These are phyloP conservation scores for Hysterangium stoloniferum DNA, from an alignment of 768 basidiomycete genomes.

Conservation along the genomic window DNA sequence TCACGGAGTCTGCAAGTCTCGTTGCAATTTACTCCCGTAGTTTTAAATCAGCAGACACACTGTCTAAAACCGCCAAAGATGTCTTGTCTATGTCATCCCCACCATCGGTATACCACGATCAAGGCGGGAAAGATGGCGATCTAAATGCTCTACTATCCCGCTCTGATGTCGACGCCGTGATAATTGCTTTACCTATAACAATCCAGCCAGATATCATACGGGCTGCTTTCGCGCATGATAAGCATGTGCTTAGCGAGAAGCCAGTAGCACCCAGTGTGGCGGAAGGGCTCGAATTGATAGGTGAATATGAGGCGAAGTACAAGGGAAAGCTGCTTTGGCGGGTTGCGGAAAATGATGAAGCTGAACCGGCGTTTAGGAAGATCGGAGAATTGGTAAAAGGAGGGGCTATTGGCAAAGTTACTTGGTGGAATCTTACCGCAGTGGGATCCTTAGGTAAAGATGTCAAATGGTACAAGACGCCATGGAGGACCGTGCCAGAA, in stretches of 20 bases:
- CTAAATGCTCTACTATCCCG: conserved; percentile 61
- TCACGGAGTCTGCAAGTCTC: conserved; percentile 40
- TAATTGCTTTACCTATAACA: conserved; percentile 72
- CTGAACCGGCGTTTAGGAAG: conserved; percentile 48
- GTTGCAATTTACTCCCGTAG: conserved; percentile 81
- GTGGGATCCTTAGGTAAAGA: conserved; percentile 50
- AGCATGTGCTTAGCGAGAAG: conserved; percentile 87
- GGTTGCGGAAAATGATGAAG: conserved; percentile 72
- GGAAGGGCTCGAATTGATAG: conserved; percentile 54
- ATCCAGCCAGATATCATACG: conserved; percentile 61
- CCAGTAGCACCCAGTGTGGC: conserved; percentile 70
- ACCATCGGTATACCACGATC: conserved; percentile 53
- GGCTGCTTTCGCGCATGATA: conserved; percentile 62
- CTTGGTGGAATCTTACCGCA: conserved; percentile 52
- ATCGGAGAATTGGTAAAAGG: conserved; percentile 42
- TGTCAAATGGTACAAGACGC: conserved; percentile 72
- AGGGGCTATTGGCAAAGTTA: conserved; percentile 66
- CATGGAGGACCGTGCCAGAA: conserved; percentile 78
- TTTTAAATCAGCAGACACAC: conserved; percentile 44
- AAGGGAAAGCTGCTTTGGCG: conserved; percentile 68
- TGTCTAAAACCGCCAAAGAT: conserved; percentile 40
- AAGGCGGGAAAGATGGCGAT: conserved; percentile 28
- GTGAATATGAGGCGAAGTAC: conserved; percentile 55
- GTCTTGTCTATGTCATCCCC: conserved; percentile 32
- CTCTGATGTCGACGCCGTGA: conserved; percentile 62